Evolutionary conservation across 108 stramenopile genomes (phyloP).

Genomic region (Licmophora abbreviata): DNA sequence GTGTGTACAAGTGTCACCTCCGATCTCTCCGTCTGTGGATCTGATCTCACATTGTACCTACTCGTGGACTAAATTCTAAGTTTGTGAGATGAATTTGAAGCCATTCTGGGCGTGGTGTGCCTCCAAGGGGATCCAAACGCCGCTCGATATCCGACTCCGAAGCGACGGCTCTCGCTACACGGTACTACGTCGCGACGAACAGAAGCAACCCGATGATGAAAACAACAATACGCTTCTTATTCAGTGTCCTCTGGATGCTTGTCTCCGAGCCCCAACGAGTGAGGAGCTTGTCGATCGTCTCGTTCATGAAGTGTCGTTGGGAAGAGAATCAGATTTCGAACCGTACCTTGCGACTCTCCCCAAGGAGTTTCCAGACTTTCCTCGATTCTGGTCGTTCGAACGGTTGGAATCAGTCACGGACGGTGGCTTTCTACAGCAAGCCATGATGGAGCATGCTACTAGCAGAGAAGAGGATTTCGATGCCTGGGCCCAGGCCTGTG

Average conservation of each 20-base stretch:
- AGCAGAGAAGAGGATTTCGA: constrained; percentile 31
- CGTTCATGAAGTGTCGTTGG: constrained; percentile 38
- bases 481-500: constrained; percentile 70
- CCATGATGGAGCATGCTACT: constrained; percentile 28
- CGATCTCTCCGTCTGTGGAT: too few relatives aligned
- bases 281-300: constrained; percentile 52
- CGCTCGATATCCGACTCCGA: constrained; percentile 31
- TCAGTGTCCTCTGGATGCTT: constrained; percentile 44
- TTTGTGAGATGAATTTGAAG: constrained; percentile 10
- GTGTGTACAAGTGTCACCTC: too few relatives aligned
- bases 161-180: constrained; percentile 32
- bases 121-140: constrained; percentile 45
- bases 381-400: constrained; percentile 63
- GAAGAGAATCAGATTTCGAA: constrained; percentile 39
- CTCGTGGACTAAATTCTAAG: too few relatives aligned
- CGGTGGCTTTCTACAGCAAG: constrained; percentile 48
- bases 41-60: too few relatives aligned
- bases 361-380: constrained; percentile 28
- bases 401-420: constrained; percentile 45
- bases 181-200: constrained; percentile 15
- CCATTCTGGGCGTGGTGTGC: constrained; percentile 54
- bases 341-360: constrained; percentile 47
- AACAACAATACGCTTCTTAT: constrained; percentile 22
- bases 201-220: constrained; percentile 10
- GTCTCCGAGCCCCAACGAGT: constrained; percentile 41